phyloP scores from a whole-genome alignment of 2,329 filamentous ascomycete genomes.

The Ophiosphaerella herpotricha region DNA sequence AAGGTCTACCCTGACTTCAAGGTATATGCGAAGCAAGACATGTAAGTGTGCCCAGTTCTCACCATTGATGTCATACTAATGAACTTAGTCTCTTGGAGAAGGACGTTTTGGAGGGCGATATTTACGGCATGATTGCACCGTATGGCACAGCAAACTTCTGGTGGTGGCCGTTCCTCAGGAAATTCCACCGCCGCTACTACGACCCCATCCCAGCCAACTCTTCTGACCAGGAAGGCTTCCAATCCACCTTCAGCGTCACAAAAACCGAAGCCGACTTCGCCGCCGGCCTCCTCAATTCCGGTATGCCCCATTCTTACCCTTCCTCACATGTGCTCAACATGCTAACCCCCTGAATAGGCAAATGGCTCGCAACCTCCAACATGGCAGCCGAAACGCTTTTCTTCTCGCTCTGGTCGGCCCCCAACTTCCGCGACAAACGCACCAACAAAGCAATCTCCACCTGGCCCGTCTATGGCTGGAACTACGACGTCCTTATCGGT shows the following conservation, averaged over 20 bases:
- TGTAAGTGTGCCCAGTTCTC: conserved; percentile 38
- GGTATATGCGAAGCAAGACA: conserved; percentile 57
- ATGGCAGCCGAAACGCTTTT: conserved; percentile 57
- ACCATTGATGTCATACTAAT: neutral
- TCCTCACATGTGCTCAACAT: neutral
- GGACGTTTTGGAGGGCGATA: conserved; percentile 56
- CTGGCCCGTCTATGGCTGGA: conserved; percentile 60
- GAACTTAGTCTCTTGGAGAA: conserved; percentile 43
- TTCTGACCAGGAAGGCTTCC: conserved; percentile 55
- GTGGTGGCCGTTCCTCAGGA: conserved; percentile 59
- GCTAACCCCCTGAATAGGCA: conserved; percentile 22
- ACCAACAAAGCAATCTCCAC: conserved; percentile 50
- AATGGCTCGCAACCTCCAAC: conserved; percentile 55
- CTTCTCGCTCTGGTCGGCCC: conserved; percentile 55
- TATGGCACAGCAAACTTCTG: conserved; percentile 59
- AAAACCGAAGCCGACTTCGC: conserved; percentile 51
- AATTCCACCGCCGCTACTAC: conserved; percentile 61
- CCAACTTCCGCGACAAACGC: conserved; percentile 59
- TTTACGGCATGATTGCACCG: conserved; percentile 56
- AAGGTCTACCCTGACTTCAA: conserved; percentile 58
- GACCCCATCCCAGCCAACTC: conserved; percentile 50
- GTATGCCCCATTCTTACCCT: conserved; percentile 14
- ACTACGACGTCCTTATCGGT: conserved; percentile 60
- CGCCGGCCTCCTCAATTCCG: conserved; percentile 52
- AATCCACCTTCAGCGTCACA: conserved; percentile 58